phyloP scores from a whole-genome alignment of 1,284 basidiomycete genomes.

The Tilletia indica region DNA sequence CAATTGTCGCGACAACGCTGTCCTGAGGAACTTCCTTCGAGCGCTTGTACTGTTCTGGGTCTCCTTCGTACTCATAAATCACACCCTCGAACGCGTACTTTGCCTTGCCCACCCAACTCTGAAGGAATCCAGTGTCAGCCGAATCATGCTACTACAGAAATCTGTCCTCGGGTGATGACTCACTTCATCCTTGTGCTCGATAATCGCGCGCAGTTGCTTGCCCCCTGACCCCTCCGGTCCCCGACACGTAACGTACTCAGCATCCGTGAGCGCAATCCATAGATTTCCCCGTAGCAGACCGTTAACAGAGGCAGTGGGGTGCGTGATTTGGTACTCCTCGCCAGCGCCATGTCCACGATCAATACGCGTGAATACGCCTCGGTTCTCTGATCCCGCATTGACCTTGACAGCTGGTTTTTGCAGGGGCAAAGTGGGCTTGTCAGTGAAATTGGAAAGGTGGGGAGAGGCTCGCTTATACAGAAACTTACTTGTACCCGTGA shows the following conservation, averaged over 20 bases:
- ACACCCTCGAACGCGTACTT: conserved; percentile 86
- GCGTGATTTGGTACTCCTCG: conserved; percentile 68
- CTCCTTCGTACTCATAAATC: conserved; percentile 70
- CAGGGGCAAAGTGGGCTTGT: not conserved
- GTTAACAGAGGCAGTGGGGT: conserved; percentile 84
- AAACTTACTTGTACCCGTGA: conserved; percentile 41
- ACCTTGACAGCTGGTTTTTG: conserved; percentile 58
- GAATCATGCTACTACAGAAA: not conserved
- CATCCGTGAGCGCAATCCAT: conserved; percentile 79
- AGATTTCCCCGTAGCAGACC: conserved; percentile 84
- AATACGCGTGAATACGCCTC: conserved; percentile 70
- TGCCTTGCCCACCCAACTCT: conserved; percentile 85
- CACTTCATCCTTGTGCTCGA: conserved; percentile 89
- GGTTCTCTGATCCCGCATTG: conserved; percentile 62
- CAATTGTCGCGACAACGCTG: conserved; percentile 74
- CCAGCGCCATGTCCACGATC: conserved; percentile 33
- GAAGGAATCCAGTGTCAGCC: not conserved
- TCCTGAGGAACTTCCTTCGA: conserved; percentile 84
- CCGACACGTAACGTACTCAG: conserved; percentile 76
- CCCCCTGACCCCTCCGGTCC: conserved; percentile 54
- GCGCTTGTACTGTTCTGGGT: conserved; percentile 71
- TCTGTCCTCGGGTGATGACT: not conserved
- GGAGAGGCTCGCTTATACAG: no score
- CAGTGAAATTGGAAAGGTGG: no score
- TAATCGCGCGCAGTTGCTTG: conserved; percentile 70